Base-by-base conservation (phyloP, 495 filamentous ascomycete genomes). In the Sporormia fimetaria region DNA sequence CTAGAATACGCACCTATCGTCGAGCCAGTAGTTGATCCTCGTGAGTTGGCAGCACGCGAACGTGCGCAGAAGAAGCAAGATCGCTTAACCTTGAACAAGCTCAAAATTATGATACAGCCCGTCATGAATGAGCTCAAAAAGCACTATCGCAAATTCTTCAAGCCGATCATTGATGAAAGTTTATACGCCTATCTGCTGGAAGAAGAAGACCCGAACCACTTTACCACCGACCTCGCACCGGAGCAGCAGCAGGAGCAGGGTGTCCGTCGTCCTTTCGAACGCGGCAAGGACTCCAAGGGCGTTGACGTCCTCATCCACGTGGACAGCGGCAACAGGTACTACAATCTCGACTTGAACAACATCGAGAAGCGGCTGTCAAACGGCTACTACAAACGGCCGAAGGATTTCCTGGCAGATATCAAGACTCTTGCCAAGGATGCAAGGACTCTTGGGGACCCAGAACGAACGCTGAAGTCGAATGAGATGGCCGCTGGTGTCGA, bases 311-410 rank as follows among this genome's bases (percentile, higher is more conserved):
- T 95, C 16, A 63, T 70, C 12, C 77, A 93, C 43, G 69, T 68
- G 11, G 70, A 69, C 3, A 80, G 78, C 1, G 75, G 73, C 30
- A 92, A 87, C 54, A 87, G 87, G 59, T 95, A 74, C 55, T 95
- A 95, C 65, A 98, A 98, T 50, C 64, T 96, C 36, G 86, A 96
- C 49, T 79, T 83, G n/a, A 79, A 76, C 3, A 90, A 81, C 5
- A 94, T 98, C 40, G 90, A 98, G 65, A 84, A 90, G 54, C 79
- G 90, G 22, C 68, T 96, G 17, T 85, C 84, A 4, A 94, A 96
- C 61, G 90, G 92, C 14, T 96, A 81, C 59, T 98, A 98, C 62
- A 85, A 83, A 55, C 71, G 85, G 11, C 80, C 87, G 0, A 76
- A 74, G 42, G 87, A 95, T 53, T 98, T 94, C 52, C 61, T 90